phyloP scores from a whole-genome alignment of 495 filamentous ascomycete genomes.

The Trichoderma virens region DNA sequence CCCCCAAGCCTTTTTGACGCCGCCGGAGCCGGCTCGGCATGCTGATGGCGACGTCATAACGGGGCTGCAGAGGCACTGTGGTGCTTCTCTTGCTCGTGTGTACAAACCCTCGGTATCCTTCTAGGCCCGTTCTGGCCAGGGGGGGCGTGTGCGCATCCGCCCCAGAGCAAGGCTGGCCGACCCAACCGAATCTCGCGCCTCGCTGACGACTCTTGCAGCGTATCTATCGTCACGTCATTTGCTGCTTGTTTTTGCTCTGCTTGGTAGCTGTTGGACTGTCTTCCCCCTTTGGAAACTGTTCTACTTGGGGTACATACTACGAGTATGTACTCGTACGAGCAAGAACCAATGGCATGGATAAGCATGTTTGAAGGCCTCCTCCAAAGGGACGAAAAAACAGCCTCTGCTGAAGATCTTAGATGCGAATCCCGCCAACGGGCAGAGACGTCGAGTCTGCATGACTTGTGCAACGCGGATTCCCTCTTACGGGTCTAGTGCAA shows the following conservation, averaged over 20 bases:
- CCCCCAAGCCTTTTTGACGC: not conserved
- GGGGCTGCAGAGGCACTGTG: not conserved
- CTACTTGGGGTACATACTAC: too few species aligned
- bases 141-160: not conserved
- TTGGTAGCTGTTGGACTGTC: too few species aligned
- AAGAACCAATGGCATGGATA: not conserved
- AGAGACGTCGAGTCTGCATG: too few species aligned
- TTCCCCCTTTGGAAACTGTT: not conserved
- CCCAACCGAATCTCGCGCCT: slow-evolving; percentile 5
- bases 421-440: too few species aligned
- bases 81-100: not conserved
- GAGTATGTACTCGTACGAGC: not conserved
- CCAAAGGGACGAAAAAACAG: not conserved
- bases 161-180: slow-evolving; percentile 3
- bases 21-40: slow-evolving; percentile 7
- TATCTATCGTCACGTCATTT: slow-evolving; percentile 4
- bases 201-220: not conserved
- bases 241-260: not conserved
- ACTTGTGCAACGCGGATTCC: too few species aligned
- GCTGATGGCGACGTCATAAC: slow-evolving; percentile 5
- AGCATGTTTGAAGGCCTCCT: not conserved
- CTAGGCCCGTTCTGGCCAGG: not conserved
- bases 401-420: not conserved
- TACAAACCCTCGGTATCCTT: not conserved
- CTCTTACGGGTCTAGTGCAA: not conserved